Evolutionary conservation across 1,284 basidiomycete species (phyloP).

Genomic region (Chalciporus sp.): DNA sequence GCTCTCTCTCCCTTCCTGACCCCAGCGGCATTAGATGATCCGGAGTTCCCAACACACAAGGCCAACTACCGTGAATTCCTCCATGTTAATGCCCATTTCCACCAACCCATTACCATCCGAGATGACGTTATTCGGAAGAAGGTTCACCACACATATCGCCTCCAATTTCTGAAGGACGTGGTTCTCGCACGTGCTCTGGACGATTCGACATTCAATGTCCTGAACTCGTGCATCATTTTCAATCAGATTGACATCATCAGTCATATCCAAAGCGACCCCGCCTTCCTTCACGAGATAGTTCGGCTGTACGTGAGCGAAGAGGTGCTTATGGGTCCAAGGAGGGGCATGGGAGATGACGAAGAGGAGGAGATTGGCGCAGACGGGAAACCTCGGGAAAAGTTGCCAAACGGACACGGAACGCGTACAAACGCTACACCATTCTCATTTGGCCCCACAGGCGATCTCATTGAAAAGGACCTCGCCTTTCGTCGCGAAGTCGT

Average conservation of each 20-base stretch:
- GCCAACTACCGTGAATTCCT: conserved; percentile 97
- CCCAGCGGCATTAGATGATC: conserved; percentile 71
- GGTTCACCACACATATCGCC: conserved; percentile 95
- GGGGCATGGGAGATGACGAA: conserved; percentile 31
- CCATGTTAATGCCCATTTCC: conserved; percentile 77
- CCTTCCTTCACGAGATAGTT: conserved; percentile 80
- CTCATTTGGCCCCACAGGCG: conserved; percentile 53
- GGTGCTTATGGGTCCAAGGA: conserved; percentile 44
- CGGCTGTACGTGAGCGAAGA: conserved; percentile 74
- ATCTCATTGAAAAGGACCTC: conserved; percentile 52
- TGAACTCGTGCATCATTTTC: conserved; percentile 97
- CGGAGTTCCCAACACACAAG: conserved; percentile 93
- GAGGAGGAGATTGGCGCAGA: conserved; percentile 28
- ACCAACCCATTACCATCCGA: conserved; percentile 82
- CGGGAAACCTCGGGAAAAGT: conserved; percentile 36
- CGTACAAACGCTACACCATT: conserved; percentile 39
- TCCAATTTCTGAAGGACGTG: conserved; percentile 98
- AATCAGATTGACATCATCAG: conserved; percentile 98
- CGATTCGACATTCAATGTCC: conserved; percentile 95
- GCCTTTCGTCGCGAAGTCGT: conserved; percentile 72
- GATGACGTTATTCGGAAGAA: conserved; percentile 79
- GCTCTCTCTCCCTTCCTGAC: conserved; percentile 13
- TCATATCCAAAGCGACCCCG: conserved; percentile 80
- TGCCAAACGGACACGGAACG: conserved; percentile 27
- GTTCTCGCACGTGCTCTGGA: conserved; percentile 94